Evolutionary conservation across 2,329 filamentous ascomycete genomes (phyloP), one percentile per base, ranked within the genome.

Genomic region (Dendrostoma leiphaemia): DNA sequence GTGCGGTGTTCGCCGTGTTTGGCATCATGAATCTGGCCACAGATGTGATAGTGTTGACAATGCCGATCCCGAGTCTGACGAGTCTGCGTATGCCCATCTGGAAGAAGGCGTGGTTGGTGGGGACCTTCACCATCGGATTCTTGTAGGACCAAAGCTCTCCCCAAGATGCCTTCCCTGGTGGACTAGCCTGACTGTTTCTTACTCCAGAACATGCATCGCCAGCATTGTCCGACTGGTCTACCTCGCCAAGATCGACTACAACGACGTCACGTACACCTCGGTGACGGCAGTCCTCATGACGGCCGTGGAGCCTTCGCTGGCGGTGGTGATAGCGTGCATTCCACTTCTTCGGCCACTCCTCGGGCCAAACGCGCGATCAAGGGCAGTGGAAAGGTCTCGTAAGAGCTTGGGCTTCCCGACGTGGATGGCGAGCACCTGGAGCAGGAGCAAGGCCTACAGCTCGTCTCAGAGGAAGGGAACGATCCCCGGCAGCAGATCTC

Each of bases 271-370:
- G 15, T 68, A 62, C 45, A 65, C 65, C 7, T 63, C 70, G 34
- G 65, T 67, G 19, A 61, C 59, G 8, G 67, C 71, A 3, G 66
- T 66, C 40, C 62, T 74, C 49, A 73, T 71, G 59, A 67, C 64
- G 15, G 66, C 64, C 9, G 17, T 69, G 62, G 73, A 75, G 59
- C 71, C 71, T 5, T 67, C 66, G 44, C 62, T 75, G 26, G 71
- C 66, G 32, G 65, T 76, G 10, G 67, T 67, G 7, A 59, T 71
- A 12, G 67, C 70, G n/a, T 75, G 70, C 51, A 62, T 75, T 19
- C 72, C 73, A 1, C 64, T 73, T 15, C 63, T 75, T 29, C 68
- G 72, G 1, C 72, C 73, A 6, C 63, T 76, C 4, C 40, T 51
- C 21, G 37, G 37, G 13, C 37, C 15, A 19, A 24, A 43, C 3